Base-by-base conservation (phyloP, 371 early-diverging fungal genomes). In the Circinella umbellata region DNA sequence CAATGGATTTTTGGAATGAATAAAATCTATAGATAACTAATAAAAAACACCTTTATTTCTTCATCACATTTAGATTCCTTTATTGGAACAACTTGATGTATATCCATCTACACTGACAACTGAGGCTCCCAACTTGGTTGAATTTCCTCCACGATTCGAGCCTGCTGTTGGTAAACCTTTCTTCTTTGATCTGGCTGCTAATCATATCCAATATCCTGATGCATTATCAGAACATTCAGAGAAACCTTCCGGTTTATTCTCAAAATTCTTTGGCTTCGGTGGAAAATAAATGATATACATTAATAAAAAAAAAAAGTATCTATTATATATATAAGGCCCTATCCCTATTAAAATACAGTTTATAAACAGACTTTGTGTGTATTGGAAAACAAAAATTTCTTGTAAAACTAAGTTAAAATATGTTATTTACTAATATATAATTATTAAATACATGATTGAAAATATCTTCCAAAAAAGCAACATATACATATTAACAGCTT, bases 161-260 rank as follows among this genome's bases (percentile, higher is more conserved):
- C 88, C 93, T 13, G 89, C 92, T 49, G 86, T 92, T 3, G 85
- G 84, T 66, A 94, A 94, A 68, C 95, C 95, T 0, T 75, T 95
- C 61, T 92, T 92, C 74, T 93, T 91, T 76, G 95, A 95, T 70
- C 77, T 95, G 55, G 93, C 94, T 4, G 90, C 86, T 69, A 91
- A 90, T 71, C 80, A 87, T 61, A 79, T 95, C 53, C 86, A 92
- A 57, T 94, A 88, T 68, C 90, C 91, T 14, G 63, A 73, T 20
- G 61, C 77, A 20, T 53, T 83, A 15, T 42, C 64, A 17, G 73
- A 71, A 15, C 77, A 79, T 64, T 68, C 73, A 10, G 77, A 66
- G 49, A 82, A 78, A 61, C 59, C 69, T 18, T 61, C 76, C 5
- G 64, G 69, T 13, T 66, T 69, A 17, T 57, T 72, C 27, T 82